These are phyloP conservation scores for Lagerstroemia speciosa DNA, from an alignment of 345 rosid genomes.

Conservation along the genomic window DNA sequence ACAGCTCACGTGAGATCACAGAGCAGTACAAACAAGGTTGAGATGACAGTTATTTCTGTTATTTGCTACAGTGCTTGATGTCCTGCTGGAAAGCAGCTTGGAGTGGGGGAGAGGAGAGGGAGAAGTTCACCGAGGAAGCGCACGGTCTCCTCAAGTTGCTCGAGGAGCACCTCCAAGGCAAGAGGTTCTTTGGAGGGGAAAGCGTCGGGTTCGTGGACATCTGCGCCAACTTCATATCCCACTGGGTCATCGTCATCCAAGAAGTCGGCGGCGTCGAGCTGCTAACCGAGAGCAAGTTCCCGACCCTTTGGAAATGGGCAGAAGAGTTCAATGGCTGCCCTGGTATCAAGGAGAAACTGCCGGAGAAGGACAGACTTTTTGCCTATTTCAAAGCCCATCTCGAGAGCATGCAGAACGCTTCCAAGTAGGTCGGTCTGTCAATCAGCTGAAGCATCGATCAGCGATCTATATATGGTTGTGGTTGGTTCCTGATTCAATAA, in stretches of 20 bases:
- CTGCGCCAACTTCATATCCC: constrained; percentile 27
- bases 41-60: background rate
- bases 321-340: constrained; percentile 18
- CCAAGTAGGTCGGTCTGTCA: background rate
- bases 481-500: too few relatives aligned
- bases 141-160: constrained; percentile 24
- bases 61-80: constrained; percentile 19
- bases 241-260: constrained; percentile 31
- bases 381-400: constrained; percentile 13
- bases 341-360: constrained; percentile 32
- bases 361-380: constrained; percentile 28
- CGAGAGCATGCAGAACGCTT: background rate
- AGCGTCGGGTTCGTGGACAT: constrained; percentile 51
- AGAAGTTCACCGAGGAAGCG: constrained; percentile 30
- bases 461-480: background rate
- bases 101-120: constrained; percentile 21
- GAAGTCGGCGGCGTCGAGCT: constrained; percentile 32
- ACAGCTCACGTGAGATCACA: too few relatives aligned
- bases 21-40: too few relatives aligned
- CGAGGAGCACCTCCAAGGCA: constrained; percentile 42
- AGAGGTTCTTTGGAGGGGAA: constrained; percentile 56
- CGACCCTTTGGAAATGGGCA: constrained; percentile 28
- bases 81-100: constrained; percentile 27
- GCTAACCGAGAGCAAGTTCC: constrained; percentile 40
- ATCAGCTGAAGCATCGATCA: background rate